These are phyloP conservation scores for Leccinum broughii DNA, from an alignment of 768 basidiomycete species.

Conservation along the genomic window DNA sequence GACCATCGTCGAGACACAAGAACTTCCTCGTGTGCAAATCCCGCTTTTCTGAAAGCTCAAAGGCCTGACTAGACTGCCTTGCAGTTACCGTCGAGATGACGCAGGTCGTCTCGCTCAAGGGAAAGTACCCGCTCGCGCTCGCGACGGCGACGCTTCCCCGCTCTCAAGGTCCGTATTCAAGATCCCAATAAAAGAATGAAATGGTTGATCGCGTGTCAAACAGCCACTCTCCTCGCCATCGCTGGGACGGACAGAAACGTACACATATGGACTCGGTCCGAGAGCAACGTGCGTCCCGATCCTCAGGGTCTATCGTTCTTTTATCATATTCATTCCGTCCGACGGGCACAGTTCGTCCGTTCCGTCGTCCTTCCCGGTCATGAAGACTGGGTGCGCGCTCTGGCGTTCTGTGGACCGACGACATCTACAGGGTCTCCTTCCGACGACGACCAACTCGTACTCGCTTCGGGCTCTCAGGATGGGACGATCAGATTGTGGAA, in stretches of 20 bases:
- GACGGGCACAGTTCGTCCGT: conserved; percentile 50
- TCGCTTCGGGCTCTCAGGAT: conserved; percentile 97
- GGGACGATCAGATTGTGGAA: conserved; percentile 92
- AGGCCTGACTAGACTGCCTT: conserved; percentile 1
- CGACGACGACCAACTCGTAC: conserved; percentile 48
- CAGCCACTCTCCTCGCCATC: conserved; percentile 74
- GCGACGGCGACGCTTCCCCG: conserved; percentile 64
- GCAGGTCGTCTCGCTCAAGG: conserved; percentile 64
- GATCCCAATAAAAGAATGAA: neutral
- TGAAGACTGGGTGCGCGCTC: conserved; percentile 91
- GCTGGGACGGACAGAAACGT: conserved; percentile 80
- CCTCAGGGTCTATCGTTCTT: conserved; percentile 2
- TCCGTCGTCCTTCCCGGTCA: conserved; percentile 74
- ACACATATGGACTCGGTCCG: conserved; percentile 73
- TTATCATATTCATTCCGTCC: neutral
- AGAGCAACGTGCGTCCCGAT: conserved; percentile 45
- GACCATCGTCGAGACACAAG: conserved; percentile 38
- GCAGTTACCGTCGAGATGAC: conserved; percentile 42
- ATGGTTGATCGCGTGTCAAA: neutral
- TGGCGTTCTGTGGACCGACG: conserved; percentile 58
- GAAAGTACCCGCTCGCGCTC: conserved; percentile 74
- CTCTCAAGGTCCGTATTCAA: conserved; percentile 52
- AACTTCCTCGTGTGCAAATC: conserved; percentile 29
- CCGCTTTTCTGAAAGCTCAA: neutral
- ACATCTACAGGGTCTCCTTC: conserved; percentile 16